A percentile compares a stretch with the other conserved stretches of the same genome.
phyloP scores from a whole-genome alignment of 495 filamentous ascomycete species.

The Penicillium lividum region DNA sequence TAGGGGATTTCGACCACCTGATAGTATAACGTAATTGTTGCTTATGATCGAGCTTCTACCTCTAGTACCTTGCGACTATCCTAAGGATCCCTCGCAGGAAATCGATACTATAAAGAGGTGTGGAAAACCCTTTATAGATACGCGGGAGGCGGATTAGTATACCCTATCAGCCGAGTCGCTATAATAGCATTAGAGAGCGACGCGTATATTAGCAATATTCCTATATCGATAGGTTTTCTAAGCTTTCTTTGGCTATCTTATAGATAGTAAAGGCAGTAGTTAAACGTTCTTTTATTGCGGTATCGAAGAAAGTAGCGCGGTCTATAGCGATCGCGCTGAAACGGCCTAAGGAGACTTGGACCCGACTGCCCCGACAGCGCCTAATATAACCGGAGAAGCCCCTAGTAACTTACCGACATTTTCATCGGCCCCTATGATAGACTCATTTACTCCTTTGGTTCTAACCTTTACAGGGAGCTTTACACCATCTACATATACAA shows the following conservation, averaged over 20 bases:
- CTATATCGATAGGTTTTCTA: neutral
- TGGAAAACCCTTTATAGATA: neutral
- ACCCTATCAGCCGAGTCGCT: neutral
- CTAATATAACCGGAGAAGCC: neutral
- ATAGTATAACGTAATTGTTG: neutral
- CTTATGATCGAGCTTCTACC: neutral
- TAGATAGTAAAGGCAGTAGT: neutral
- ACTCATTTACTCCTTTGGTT: neutral
- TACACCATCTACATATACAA: neutral
- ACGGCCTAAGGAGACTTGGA: neutral
- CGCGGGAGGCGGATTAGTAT: neutral
- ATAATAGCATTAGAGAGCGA: neutral
- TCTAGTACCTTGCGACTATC: neutral
- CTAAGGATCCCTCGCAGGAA: neutral
- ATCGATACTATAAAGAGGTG: neutral
- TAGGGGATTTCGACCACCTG: neutral
- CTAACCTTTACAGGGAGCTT: neutral
- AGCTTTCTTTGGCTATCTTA: conserved; percentile 1
- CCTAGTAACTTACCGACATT: neutral
- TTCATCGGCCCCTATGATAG: too few relatives aligned
- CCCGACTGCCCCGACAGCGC: neutral
- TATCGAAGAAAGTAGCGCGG: neutral
- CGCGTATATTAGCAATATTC: neutral
- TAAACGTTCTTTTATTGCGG: neutral
- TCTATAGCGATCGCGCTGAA: neutral